Conservation (phyloP, 2,329 filamentous ascomycete species). For the Nemania sp. region DNA sequence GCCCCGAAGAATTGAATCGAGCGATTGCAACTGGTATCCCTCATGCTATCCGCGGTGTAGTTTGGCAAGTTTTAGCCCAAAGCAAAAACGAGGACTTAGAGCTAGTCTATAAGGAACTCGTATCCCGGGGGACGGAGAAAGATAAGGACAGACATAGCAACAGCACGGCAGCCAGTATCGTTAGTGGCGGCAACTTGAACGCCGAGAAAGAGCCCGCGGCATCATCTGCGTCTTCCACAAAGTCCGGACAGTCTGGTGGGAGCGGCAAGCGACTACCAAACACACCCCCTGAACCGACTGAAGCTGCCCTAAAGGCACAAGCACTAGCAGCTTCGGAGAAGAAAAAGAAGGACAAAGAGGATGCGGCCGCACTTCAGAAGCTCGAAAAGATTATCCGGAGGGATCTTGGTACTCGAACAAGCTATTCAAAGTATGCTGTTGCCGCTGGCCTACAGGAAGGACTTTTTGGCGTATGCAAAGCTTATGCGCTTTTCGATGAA, state of each 20-base stretch:
- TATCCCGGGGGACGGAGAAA: conserved; percentile 83
- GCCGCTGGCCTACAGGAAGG: conserved; percentile 92
- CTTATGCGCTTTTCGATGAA: conserved; percentile 95
- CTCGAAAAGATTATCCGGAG: conserved; percentile 92
- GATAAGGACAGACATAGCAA: conserved; percentile 73
- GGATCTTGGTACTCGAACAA: conserved; percentile 91
- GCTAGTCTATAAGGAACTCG: conserved; percentile 83
- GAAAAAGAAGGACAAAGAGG: conserved; percentile 83
- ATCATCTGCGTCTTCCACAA: conserved; percentile 87
- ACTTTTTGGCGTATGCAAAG: conserved; percentile 95
- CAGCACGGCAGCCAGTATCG: conserved; percentile 63
- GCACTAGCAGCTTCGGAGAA: conserved; percentile 73
- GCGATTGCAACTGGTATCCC: conserved; percentile 96
- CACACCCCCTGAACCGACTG: conserved; percentile 70
- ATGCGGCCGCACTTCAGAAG: conserved; percentile 77
- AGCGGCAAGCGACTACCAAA: conserved; percentile 67
- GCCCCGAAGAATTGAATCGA: conserved; percentile 87
- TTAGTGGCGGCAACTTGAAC: conserved; percentile 66
- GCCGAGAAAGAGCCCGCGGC: conserved; percentile 74
- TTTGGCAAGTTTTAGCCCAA: conserved; percentile 97
- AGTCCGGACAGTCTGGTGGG: conserved; percentile 78
- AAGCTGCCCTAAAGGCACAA: conserved; percentile 74
- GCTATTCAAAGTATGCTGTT: conserved; percentile 95
- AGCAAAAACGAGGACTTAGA: conserved; percentile 95
- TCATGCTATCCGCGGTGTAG: conserved; percentile 94